A percentile compares a stretch with the other conserved stretches of the same genome.
Evolutionary conservation across 176 grass and related monocot genomes (phyloP).

Genomic region (Urochloa ruziziensis): DNA sequence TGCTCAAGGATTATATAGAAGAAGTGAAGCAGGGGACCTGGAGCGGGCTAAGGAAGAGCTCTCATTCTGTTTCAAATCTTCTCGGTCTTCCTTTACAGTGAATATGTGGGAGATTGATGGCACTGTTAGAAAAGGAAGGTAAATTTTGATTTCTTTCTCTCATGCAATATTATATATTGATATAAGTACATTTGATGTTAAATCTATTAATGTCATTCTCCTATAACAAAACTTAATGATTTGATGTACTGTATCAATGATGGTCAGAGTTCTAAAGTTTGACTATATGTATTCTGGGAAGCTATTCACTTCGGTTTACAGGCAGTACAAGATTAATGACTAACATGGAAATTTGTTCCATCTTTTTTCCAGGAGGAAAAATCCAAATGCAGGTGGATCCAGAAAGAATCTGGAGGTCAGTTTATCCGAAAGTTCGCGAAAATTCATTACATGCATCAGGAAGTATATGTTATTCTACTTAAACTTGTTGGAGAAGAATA

Average conservation of each 20-base stretch:
- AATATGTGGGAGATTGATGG: slow-evolving; percentile 99
- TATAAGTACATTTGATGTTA: background rate
- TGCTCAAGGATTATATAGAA: slow-evolving; percentile 87
- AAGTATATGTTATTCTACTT: slow-evolving; percentile 93
- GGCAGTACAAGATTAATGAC: slow-evolving; percentile 5
- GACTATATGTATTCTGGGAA: background rate
- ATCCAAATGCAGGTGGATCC: slow-evolving; percentile 77
- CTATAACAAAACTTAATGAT: background rate
- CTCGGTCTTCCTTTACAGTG: slow-evolving; percentile 89
- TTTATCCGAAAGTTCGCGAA: slow-evolving; percentile 98
- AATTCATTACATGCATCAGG: slow-evolving; percentile 95
- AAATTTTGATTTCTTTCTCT: slow-evolving; percentile 12
- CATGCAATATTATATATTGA: background rate
- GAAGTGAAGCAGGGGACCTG: slow-evolving; percentile 67
- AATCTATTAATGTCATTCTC: background rate
- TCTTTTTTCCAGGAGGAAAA: slow-evolving; percentile 72
- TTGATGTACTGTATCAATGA: background rate
- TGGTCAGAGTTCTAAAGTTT: background rate
- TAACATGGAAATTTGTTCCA: slow-evolving; percentile 15
- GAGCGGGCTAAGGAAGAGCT: slow-evolving; percentile 90
- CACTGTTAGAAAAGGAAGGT: slow-evolving; percentile 89
- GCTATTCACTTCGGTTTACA: background rate
- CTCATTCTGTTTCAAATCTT: slow-evolving; percentile 98
- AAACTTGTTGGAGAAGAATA: slow-evolving; percentile 81
- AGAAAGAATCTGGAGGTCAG: slow-evolving; percentile 95